A percentile compares a stretch with the other conserved stretches of the same genome.
phyloP scores from a whole-genome alignment of 345 rosid genomes.

The Heritiera littoralis region DNA sequence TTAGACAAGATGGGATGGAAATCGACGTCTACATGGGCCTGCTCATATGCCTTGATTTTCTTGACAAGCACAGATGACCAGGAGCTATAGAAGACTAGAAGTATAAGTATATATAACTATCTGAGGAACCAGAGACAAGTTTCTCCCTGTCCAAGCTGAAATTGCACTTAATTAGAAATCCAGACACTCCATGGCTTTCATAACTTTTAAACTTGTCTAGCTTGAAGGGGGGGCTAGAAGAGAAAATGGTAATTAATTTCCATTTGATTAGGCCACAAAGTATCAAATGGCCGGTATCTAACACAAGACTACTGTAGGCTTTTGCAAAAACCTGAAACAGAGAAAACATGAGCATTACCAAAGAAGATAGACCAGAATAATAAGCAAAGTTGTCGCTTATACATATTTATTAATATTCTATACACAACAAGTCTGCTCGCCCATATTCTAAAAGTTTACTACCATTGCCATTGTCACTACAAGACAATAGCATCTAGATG shows the following conservation, averaged over 20 bases:
- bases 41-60: conserved; percentile 61
- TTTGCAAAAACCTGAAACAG: conserved; percentile 70
- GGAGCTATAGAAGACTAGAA: conserved; percentile 34
- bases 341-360: neutral
- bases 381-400: neutral
- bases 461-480: neutral
- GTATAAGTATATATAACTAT: conserved; percentile 24
- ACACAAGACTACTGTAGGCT: conserved; percentile 79
- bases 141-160: conserved; percentile 73
- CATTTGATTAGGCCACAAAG: conserved; percentile 88
- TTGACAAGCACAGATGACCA: conserved; percentile 48
- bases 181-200: conserved; percentile 76
- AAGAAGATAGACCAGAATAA: neutral
- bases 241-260: conserved; percentile 86
- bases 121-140: conserved; percentile 65
- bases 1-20: conserved; percentile 67
- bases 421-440: neutral
- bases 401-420: neutral
- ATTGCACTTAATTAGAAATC: conserved; percentile 79
- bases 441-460: neutral
- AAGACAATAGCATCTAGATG: conserved; percentile 10
- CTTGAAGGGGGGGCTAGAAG: conserved; percentile 71
- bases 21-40: conserved; percentile 63
- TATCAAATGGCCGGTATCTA: conserved; percentile 66
- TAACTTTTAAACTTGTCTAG: conserved; percentile 75